phyloP scores from a whole-genome alignment of 75 land plant genomes.

The Picea sitchensis region DNA sequence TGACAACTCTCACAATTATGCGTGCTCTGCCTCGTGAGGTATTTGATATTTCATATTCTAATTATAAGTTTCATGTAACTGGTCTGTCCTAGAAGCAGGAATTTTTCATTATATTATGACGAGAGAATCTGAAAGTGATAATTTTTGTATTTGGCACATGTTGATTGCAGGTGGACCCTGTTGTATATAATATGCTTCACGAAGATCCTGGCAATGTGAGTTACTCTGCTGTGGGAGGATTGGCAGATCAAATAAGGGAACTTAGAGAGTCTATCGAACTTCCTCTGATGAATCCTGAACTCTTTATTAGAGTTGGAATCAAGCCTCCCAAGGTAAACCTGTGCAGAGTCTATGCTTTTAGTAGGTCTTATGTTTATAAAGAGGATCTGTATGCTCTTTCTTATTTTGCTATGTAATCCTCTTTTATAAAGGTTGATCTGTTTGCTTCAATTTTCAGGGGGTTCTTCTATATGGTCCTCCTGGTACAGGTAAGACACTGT shows the following conservation, averaged over 20 bases:
- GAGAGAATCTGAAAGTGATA: not conserved
- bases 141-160: constrained; percentile 1
- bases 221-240: constrained; percentile 95
- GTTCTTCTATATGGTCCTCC: constrained; percentile 97
- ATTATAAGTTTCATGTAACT: not conserved
- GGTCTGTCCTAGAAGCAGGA: not conserved
- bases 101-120: not conserved
- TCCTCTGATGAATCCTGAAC: constrained; percentile 93
- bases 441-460: constrained; percentile 47
- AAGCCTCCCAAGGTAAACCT: constrained; percentile 71
- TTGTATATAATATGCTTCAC: constrained; percentile 94
- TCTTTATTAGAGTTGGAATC: constrained; percentile 78
- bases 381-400: not conserved
- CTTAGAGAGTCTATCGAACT: constrained; percentile 95
- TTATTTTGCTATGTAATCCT: not conserved
- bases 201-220: constrained; percentile 98
- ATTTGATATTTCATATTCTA: not conserved
- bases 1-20: constrained; percentile 97
- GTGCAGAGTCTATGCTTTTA: not conserved
- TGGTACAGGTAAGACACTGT: constrained; percentile 92
- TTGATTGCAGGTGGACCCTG: constrained; percentile 81
- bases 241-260: constrained; percentile 91
- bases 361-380: not conserved
- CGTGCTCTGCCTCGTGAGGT: constrained; percentile 88
- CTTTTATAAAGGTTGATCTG: not conserved